These are phyloP conservation scores for Termitomyces sp. DNA, from an alignment of 768 basidiomycete genomes.

Conservation along the genomic window DNA sequence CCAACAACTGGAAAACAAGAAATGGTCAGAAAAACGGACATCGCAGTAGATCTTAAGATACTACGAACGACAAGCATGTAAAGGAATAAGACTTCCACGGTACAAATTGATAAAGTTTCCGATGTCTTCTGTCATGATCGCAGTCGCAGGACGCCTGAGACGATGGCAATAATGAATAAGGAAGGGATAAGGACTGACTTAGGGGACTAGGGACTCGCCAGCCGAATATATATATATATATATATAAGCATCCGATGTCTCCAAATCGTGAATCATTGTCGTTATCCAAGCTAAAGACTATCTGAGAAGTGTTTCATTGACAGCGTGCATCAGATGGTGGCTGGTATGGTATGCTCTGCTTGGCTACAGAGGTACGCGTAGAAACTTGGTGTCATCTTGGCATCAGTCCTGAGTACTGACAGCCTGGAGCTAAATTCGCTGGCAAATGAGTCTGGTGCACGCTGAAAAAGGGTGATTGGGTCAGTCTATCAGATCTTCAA, in stretches of 20 bases:
- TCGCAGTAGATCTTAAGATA: background rate
- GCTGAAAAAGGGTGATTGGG: background rate
- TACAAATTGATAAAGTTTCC: constrained; percentile 4
- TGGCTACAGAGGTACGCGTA: background rate
- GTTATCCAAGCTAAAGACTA: background rate
- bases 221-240: no score
- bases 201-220: no score
- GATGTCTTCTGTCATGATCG: background rate
- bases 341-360: background rate
- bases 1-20: constrained; percentile 18
- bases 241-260: background rate
- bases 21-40: background rate
- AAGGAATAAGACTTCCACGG: constrained; percentile 13
- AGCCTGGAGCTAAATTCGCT: background rate
- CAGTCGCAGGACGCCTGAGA: background rate
- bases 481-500: background rate
- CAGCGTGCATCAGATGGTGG: background rate
- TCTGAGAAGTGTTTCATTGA: background rate
- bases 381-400: background rate
- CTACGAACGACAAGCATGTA: constrained; percentile 15
- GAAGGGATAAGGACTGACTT: no score
- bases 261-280: no score
- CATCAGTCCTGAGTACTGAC: background rate
- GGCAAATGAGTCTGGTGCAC: background rate
- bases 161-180: background rate